Conservation (phyloP, 2,329 filamentous ascomycete genomes). For the Sphaerulina musiva region DNA sequence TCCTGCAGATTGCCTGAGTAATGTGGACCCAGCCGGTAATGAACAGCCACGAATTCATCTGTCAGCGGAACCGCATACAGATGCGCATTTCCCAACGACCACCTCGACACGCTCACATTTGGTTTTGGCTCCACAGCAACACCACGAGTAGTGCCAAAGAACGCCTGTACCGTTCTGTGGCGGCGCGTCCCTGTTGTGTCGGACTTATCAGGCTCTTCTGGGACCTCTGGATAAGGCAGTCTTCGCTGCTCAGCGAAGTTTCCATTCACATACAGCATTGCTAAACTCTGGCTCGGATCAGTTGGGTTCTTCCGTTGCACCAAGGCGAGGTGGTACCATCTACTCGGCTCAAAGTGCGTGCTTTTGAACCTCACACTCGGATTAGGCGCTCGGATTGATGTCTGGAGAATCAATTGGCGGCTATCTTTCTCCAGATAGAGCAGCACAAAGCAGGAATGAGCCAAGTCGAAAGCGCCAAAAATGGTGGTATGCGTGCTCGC, state of each 20-base stretch:
- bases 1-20: conserved; percentile 98
- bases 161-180: conserved; percentile 67
- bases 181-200: conserved; percentile 37
- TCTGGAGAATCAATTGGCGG: conserved; percentile 90
- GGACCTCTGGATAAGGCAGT: conserved; percentile 75
- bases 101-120: conserved; percentile 67
- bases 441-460: conserved; percentile 87
- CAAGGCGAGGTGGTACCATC: conserved; percentile 90
- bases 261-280: conserved; percentile 83
- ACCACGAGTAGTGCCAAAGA: conserved; percentile 85
- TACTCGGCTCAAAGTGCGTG: conserved; percentile 63
- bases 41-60: conserved; percentile 85
- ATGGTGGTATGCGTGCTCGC: conserved; percentile 80
- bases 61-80: conserved; percentile 81
- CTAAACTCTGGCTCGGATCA: conserved; percentile 38
- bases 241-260: conserved; percentile 90
- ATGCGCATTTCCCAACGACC: conserved; percentile 86
- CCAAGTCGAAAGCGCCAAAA: conserved; percentile 88
- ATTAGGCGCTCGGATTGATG: conserved; percentile 75
- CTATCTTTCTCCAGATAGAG: conserved; percentile 92
- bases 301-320: conserved; percentile 57
- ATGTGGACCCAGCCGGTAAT: conserved; percentile 79
- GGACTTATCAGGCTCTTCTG: conserved; percentile 45
- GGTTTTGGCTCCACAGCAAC: conserved; percentile 69
- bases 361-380: conserved; percentile 93